phyloP scores from a whole-genome alignment of 2,329 filamentous ascomycete genomes.

The Calonectria montana region DNA sequence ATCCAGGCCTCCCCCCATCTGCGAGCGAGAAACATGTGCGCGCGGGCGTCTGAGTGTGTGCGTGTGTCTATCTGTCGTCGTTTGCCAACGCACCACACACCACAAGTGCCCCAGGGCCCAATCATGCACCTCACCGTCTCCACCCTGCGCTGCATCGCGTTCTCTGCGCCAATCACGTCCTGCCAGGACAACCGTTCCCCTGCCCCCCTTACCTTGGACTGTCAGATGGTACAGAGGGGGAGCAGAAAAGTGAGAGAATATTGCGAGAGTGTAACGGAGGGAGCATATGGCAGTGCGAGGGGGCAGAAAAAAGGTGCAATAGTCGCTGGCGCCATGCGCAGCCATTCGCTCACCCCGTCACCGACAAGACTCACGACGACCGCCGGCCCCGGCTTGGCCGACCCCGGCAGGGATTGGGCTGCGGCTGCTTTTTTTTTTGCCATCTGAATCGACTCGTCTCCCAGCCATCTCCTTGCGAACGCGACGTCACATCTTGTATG shows the following conservation, averaged over 20 bases:
- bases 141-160: constrained; percentile 27
- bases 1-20: constrained; percentile 22
- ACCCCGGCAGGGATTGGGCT: constrained; percentile 15
- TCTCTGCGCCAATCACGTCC: constrained; percentile 36
- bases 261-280: not conserved
- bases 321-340: constrained; percentile 2
- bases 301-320: not conserved
- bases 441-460: not conserved
- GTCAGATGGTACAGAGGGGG: constrained; percentile 24
- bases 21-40: constrained; percentile 32
- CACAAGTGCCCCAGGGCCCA: constrained; percentile 34
- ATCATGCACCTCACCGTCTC: constrained; percentile 43
- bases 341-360: constrained; percentile 19
- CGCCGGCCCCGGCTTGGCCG: constrained; percentile 29
- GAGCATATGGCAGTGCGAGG: not conserved
- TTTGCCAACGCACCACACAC: constrained; percentile 39
- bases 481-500: not conserved
- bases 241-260: not conserved
- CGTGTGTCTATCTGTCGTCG: constrained; percentile 19
- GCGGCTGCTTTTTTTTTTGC: not conserved
- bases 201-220: constrained; percentile 1
- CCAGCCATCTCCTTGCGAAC: not conserved
- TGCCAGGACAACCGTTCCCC: constrained; percentile 33
- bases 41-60: constrained; percentile 31
- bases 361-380: constrained; percentile 1